These are phyloP conservation scores for Sambucus nigra DNA, from an alignment of 129 eudicot genomes.

Conservation along the genomic window DNA sequence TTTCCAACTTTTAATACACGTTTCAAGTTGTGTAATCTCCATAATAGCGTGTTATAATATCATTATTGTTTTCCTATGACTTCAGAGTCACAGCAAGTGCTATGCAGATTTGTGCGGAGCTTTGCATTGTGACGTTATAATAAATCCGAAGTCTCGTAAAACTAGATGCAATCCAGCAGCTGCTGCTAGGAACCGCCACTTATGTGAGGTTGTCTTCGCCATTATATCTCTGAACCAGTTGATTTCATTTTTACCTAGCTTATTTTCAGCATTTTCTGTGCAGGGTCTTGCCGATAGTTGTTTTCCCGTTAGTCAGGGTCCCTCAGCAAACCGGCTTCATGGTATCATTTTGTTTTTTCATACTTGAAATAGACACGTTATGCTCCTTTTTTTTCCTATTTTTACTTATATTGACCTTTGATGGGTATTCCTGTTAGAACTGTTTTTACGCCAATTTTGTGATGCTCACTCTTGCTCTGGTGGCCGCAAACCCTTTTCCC, in stretches of 20 bases:
- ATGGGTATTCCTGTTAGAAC: slow-evolving; percentile 33
- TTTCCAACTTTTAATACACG: too few species aligned
- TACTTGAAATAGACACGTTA: not conserved
- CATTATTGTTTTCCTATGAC: slow-evolving; percentile 10
- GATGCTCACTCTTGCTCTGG: slow-evolving; percentile 81
- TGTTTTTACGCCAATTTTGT: slow-evolving; percentile 76
- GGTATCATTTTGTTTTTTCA: slow-evolving; percentile 32
- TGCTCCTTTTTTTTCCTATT: slow-evolving; percentile 15
- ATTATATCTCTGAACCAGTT: slow-evolving; percentile 10
- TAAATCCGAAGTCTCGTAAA: slow-evolving; percentile 39
- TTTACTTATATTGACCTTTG: slow-evolving; percentile 12
- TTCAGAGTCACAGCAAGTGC: slow-evolving; percentile 80
- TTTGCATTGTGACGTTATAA: slow-evolving; percentile 64
- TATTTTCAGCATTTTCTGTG: slow-evolving; percentile 15
- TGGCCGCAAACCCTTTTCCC: slow-evolving; percentile 57
- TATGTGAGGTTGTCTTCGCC: slow-evolving; percentile 69
- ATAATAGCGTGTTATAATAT: too few species aligned
- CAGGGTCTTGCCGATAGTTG: slow-evolving; percentile 82
- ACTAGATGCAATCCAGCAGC: slow-evolving; percentile 92
- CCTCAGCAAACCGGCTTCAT: slow-evolving; percentile 79
- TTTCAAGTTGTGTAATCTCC: too few species aligned
- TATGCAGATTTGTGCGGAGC: slow-evolving; percentile 91
- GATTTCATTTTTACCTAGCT: slow-evolving; percentile 6
- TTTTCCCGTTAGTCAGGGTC: slow-evolving; percentile 74
- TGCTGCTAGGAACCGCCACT: slow-evolving; percentile 70